Evolutionary conservation across 2,329 filamentous ascomycete genomes (phyloP).

Genomic region (Ophiognomonia clavigignenti-juglandacearum): DNA sequence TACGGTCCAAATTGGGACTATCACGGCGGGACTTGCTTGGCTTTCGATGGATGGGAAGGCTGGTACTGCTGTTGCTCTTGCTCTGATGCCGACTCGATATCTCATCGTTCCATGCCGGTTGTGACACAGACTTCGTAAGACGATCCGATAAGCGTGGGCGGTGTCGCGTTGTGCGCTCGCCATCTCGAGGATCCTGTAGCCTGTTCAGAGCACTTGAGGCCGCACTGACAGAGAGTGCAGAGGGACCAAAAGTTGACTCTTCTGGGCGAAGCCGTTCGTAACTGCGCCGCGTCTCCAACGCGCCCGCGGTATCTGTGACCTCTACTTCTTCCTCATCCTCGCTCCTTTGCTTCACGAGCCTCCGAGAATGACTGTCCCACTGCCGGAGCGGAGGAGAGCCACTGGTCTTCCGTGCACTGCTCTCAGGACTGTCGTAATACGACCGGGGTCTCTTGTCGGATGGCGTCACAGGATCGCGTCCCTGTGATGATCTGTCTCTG

Average conservation of each 20-base stretch:
- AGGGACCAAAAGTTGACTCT: slow-evolving; percentile 22
- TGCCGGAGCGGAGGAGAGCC: slow-evolving; percentile 30
- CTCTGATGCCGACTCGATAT: slow-evolving; percentile 16
- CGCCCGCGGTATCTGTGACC: slow-evolving; percentile 20
- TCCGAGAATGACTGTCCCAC: slow-evolving; percentile 53
- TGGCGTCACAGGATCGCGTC: slow-evolving; percentile 18
- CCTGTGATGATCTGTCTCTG: slow-evolving; percentile 26
- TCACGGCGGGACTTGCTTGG: slow-evolving; percentile 10
- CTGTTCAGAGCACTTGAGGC: slow-evolving; percentile 50
- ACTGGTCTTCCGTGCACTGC: slow-evolving; percentile 20
- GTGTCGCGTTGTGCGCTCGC: slow-evolving; percentile 6
- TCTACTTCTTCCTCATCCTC: slow-evolving; percentile 30
- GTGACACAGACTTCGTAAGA: slow-evolving; percentile 2
- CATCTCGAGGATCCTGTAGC: slow-evolving; percentile 22
- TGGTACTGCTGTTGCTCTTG: slow-evolving; percentile 22
- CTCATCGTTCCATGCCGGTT: slow-evolving; percentile 9
- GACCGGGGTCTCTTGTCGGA: slow-evolving; percentile 2
- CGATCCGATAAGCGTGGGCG: slow-evolving; percentile 1
- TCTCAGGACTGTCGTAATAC: neutral
- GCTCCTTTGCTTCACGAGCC: slow-evolving; percentile 39
- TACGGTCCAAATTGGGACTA: slow-evolving; percentile 4
- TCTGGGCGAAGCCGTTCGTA: slow-evolving; percentile 32
- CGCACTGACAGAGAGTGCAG: slow-evolving; percentile 44
- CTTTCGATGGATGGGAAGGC: slow-evolving; percentile 17
- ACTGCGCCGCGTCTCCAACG: slow-evolving; percentile 23